phyloP scores from a whole-genome alignment of 495 filamentous ascomycete genomes.

The Aspergillus steynii region DNA sequence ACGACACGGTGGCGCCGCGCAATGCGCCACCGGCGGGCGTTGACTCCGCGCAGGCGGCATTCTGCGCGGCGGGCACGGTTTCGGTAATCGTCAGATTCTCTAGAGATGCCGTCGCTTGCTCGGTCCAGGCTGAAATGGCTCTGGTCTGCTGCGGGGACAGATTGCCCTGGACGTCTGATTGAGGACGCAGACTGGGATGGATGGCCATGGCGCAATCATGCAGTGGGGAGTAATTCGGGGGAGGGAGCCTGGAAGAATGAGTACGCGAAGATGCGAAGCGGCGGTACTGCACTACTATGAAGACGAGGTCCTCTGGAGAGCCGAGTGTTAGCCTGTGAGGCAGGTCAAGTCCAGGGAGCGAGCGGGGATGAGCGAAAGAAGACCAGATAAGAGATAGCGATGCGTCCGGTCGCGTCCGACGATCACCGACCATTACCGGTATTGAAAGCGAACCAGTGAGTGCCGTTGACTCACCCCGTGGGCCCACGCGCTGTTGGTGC shows the following conservation, averaged over 20 bases:
- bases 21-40: constrained; percentile 28
- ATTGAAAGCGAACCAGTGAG: neutral
- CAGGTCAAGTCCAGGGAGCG: neutral
- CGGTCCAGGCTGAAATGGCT: constrained; percentile 54
- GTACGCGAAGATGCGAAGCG: neutral
- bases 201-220: constrained; percentile 37
- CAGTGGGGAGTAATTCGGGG: neutral
- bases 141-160: constrained; percentile 46
- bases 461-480: constrained; percentile 2
- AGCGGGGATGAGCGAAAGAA: constrained; percentile 2
- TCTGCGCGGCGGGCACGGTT: constrained; percentile 14
- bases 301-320: neutral
- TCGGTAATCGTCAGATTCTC: constrained; percentile 44
- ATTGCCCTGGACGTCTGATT: constrained; percentile 24
- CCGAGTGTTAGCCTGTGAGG: neutral
- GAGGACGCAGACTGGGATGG: constrained; percentile 37
- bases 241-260: neutral
- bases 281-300: neutral
- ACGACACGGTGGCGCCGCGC: constrained; percentile 41
- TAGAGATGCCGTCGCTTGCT: constrained; percentile 48
- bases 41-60: constrained; percentile 15
- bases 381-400: constrained; percentile 19
- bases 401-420: constrained; percentile 19
- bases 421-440: neutral
- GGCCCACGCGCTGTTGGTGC: neutral